Evolutionary conservation across 192 early-diverging fungal genomes (phyloP).

Genomic region (Jimgerdemannia flammicorona): DNA sequence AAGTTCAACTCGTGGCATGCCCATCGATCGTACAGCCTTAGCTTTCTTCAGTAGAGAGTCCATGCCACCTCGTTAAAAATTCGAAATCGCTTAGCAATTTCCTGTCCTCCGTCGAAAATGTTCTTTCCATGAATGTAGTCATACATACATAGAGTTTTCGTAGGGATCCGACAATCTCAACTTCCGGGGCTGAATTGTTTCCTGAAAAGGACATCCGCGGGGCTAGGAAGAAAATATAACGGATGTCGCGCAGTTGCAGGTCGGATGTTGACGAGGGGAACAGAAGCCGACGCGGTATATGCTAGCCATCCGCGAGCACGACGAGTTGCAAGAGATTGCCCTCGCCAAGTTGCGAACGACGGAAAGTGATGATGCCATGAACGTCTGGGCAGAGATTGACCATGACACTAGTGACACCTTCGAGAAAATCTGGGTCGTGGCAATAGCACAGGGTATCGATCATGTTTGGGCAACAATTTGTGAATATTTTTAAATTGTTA

Average conservation of each 20-base stretch:
- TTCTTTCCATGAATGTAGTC: conserved; percentile 15
- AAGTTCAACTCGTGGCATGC: conserved; percentile 45
- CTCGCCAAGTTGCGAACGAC: conserved; percentile 12
- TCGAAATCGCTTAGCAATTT: conserved; percentile 15
- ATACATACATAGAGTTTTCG: conserved; percentile 26
- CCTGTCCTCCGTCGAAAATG: conserved; percentile 8
- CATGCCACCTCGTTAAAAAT: conserved; percentile 34
- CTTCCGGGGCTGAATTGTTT: conserved; percentile 18
- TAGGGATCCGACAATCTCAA: conserved; percentile 27
- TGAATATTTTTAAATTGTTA: no score
- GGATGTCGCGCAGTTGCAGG: conserved; percentile 3
- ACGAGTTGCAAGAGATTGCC: conserved; percentile 21
- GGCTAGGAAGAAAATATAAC: no score
- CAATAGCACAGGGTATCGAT: no score
- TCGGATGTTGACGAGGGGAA: neutral
- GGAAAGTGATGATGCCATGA: conserved; percentile 5
- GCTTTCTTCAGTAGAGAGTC: conserved; percentile 19
- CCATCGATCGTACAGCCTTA: conserved; percentile 29
- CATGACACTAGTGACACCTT: no score
- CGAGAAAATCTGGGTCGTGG: no score
- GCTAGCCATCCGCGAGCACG: conserved; percentile 15
- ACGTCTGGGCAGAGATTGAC: neutral
- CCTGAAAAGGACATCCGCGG: no score
- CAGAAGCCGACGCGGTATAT: conserved; percentile 2
- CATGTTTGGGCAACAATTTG: no score